These are phyloP conservation scores for Suillus placidus DNA, from an alignment of 768 basidiomycete genomes.

Conservation along the genomic window DNA sequence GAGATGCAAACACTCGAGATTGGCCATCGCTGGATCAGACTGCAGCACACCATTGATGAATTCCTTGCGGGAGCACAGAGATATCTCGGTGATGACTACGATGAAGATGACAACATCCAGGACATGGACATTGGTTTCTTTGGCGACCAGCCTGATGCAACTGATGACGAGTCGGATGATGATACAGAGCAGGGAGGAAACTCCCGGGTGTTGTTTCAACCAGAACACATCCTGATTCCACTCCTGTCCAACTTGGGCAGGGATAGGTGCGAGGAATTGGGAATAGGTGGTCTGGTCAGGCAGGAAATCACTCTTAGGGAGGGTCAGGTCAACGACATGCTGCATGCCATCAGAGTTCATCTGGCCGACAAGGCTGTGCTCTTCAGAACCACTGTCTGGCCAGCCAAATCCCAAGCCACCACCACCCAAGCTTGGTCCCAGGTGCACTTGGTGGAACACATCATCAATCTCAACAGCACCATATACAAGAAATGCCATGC, in stretches of 20 bases:
- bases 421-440: conserved; percentile 2
- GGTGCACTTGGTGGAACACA: not conserved
- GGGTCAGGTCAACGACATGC: conserved; percentile 6
- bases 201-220: too few species aligned
- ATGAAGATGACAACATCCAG: too few species aligned
- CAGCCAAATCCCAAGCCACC: not conserved
- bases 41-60: not conserved
- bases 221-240: not conserved
- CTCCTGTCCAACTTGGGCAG: not conserved
- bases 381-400: not conserved
- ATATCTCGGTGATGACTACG: too few species aligned
- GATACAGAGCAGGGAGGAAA: too few species aligned
- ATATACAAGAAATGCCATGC: not conserved
- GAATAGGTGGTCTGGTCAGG: not conserved
- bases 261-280: not conserved
- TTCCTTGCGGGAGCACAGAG: too few species aligned
- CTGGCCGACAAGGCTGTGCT: conserved; percentile 16
- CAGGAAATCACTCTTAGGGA: not conserved
- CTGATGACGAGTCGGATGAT: too few species aligned
- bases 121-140: too few species aligned
- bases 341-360: conserved; percentile 8
- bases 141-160: too few species aligned
- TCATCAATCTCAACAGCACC: not conserved
- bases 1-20: not conserved
- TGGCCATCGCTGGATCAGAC: too few species aligned